phyloP scores from a whole-genome alignment of 345 rosid species.

The Citrus mangshanensis region DNA sequence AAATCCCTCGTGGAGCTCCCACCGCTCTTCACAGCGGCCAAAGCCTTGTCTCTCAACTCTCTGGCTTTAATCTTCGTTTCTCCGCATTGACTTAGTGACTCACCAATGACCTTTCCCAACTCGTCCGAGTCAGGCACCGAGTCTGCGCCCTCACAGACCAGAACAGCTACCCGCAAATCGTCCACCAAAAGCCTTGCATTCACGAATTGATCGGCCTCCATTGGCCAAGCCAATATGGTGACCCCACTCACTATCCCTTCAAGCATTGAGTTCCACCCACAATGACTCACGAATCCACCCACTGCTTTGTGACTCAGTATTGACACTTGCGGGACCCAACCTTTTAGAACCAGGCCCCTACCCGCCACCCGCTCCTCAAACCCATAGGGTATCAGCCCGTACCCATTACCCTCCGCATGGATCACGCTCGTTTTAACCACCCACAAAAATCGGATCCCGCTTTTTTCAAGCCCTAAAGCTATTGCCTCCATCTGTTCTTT shows the following conservation, averaged over 20 bases:
- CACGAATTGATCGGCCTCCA: conserved; percentile 68
- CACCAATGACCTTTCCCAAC: conserved; percentile 29
- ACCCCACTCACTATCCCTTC: conserved; percentile 47
- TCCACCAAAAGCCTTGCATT: conserved; percentile 53
- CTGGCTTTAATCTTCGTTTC: conserved; percentile 23
- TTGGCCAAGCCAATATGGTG: conserved; percentile 61
- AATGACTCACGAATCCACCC: conserved; percentile 41
- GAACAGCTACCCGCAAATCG: conserved; percentile 44
- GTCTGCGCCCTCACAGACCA: conserved; percentile 46
- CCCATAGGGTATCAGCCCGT: conserved; percentile 24
- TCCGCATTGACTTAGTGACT: conserved; percentile 11
- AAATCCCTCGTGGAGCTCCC: conserved; percentile 45
- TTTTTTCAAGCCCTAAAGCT: conserved; percentile 49
- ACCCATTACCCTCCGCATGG: conserved; percentile 14
- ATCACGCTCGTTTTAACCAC: conserved; percentile 39
- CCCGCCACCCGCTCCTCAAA: conserved; percentile 29
- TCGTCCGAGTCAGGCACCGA: conserved; percentile 54
- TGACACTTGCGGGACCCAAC: conserved; percentile 40
- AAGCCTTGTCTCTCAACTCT: conserved; percentile 29
- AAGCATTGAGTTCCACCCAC: conserved; percentile 46
- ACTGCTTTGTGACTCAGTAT: conserved; percentile 32
- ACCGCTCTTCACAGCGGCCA: conserved; percentile 35
- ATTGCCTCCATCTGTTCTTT: conserved; percentile 48
- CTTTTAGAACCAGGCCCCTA: conserved; percentile 30
- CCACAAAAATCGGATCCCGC: conserved; percentile 57